Evolutionary conservation across 352 stramenopile genomes (phyloP).

Genomic region (Globisporangium lucens): DNA sequence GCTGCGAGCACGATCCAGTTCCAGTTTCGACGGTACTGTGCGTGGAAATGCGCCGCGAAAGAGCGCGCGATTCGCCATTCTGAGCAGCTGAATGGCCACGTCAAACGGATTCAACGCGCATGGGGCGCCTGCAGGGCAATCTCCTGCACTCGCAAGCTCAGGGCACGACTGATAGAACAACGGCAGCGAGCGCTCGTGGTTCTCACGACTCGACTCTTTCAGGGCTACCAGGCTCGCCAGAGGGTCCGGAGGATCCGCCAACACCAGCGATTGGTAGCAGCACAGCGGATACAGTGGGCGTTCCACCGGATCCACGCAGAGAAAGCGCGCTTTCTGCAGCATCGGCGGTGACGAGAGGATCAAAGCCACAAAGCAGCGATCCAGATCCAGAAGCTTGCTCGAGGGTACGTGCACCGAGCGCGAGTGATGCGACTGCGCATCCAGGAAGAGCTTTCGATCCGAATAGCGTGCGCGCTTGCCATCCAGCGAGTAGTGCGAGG

Average conservation of each 20-base stretch:
- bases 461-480: slow-evolving; percentile 38
- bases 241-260: slow-evolving; percentile 35
- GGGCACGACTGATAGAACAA: slow-evolving; percentile 21
- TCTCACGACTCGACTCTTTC: slow-evolving; percentile 31
- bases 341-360: neutral
- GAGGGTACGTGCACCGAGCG: slow-evolving; percentile 29
- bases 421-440: slow-evolving; percentile 32
- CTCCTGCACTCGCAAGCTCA: slow-evolving; percentile 25
- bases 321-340: slow-evolving; percentile 27
- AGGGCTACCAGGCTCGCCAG: slow-evolving; percentile 46
- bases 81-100: slow-evolving; percentile 22
- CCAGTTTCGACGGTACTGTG: slow-evolving; percentile 30
- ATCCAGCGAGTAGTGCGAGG: slow-evolving; percentile 54
- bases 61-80: slow-evolving; percentile 22
- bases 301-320: slow-evolving; percentile 26
- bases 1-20: slow-evolving; percentile 38
- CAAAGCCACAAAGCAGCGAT: slow-evolving; percentile 30
- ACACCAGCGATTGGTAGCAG: slow-evolving; percentile 25
- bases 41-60: slow-evolving; percentile 27
- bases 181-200: slow-evolving; percentile 25
- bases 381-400: slow-evolving; percentile 37
- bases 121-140: slow-evolving; percentile 34
- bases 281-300: slow-evolving; percentile 40
- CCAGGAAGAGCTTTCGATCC: slow-evolving; percentile 34
- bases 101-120: slow-evolving; percentile 28